Evolutionary conservation across 805 yeast genomes (phyloP), one percentile per base, ranked within the genome.

Genomic region (Tetrapisispora taiwanensis): DNA sequence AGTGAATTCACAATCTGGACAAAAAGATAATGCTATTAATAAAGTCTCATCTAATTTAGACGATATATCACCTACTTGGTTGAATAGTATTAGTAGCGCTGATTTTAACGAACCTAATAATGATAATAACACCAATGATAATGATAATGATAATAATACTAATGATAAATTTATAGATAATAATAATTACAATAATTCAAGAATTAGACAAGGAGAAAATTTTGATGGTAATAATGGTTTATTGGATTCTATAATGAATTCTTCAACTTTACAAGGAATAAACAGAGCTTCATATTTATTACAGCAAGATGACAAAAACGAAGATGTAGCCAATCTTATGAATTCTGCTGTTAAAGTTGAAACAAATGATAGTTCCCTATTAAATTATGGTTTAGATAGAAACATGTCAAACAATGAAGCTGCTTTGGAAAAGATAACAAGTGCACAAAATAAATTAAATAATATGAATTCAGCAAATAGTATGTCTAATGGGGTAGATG

Each of bases 201-300:
- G 1, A 59, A 65, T 6, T 45, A 36, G 13, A 17, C 30, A 26
- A 26, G 31, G 13, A 26, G n/a, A 36, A 10, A 20, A 26, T 35
- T 19, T 20, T 35, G 37, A 35, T 7, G 22, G 22, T 26, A 36
- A 15, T 12, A 36, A 36, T 12, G 75, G 75, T 1, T 54, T 69
- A 17, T 47, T 71, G 37, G 75, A 71, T 48, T 55, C 68, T 45
- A 67, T 70, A 38, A 48, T 64, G 15, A 61, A 61, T 42, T 50
- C 62, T 1, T 52, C 63, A 6, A 48, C 58, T 7, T 48, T 52
- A 13, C 50, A 57, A 10, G 49, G 55, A 4, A 42, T 53, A 35
- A 50, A 59, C 14, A 52, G 48, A 36, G 52, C 54, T 15, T 44
- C 49, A 30, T 36, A 42, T 40, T 42, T 51, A 28, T 36, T 49